Evolutionary conservation across 2,329 filamentous ascomycete species (phyloP).

Genomic region (Diaporthe citrichinensis): DNA sequence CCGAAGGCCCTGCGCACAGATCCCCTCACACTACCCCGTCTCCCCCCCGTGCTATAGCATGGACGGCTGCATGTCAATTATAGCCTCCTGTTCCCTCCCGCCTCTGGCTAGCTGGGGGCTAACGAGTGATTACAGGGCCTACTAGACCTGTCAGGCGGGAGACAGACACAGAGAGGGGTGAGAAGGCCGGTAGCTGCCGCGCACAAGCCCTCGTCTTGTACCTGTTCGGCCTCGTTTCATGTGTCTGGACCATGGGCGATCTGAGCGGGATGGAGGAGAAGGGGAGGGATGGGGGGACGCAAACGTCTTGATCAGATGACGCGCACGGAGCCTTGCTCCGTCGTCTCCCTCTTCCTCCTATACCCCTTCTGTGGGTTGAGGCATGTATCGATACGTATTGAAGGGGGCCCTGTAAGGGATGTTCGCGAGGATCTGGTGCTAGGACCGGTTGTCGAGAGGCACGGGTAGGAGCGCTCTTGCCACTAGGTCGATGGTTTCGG

Average conservation of each 20-base stretch:
- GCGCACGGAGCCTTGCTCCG: neutral
- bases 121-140: neutral
- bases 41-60: slow-evolving; percentile 10
- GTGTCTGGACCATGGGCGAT: slow-evolving; percentile 23
- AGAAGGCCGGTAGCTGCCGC: slow-evolving; percentile 6
- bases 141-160: neutral
- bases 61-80: neutral
- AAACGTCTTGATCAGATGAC: slow-evolving; percentile 19
- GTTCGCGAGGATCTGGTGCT: neutral
- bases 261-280: slow-evolving; percentile 19
- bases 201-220: slow-evolving; percentile 28
- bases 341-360: neutral
- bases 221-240: slow-evolving; percentile 29
- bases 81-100: slow-evolving; percentile 2
- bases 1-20: slow-evolving; percentile 23
- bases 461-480: neutral
- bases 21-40: neutral
- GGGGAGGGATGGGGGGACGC: neutral
- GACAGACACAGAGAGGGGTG: too few relatives aligned
- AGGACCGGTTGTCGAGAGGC: neutral
- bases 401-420: slow-evolving; percentile 13
- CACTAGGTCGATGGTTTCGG: slow-evolving; percentile 6
- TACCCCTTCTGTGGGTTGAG: neutral
- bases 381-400: slow-evolving; percentile 23
- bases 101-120: slow-evolving; percentile 3